A percentile compares a stretch with the other conserved stretches of the same genome.
phyloP scores from a whole-genome alignment of 768 basidiomycete genomes.

The Trichaptum fuscoviolaceum region DNA sequence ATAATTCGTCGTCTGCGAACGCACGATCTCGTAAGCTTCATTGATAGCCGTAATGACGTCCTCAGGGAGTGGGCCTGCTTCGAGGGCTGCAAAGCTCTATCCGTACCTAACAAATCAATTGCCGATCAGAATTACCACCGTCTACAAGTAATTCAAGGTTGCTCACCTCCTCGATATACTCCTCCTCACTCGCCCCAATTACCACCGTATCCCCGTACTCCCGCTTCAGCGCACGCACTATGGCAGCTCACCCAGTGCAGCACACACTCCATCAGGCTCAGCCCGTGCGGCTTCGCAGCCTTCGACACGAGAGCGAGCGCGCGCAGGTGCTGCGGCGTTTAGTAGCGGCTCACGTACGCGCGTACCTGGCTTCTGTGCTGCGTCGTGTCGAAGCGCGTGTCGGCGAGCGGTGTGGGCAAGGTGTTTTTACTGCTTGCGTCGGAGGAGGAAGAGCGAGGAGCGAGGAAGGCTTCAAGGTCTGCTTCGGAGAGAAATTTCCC shows the following conservation, averaged over 20 bases:
- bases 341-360: constrained; percentile 14
- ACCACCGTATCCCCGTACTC: constrained; percentile 25
- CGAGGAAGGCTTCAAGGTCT: constrained; percentile 22
- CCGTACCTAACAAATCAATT: too few relatives aligned
- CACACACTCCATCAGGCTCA: constrained; percentile 30
- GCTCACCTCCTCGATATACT: constrained; percentile 29
- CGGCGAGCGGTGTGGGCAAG: neutral
- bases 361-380: neutral
- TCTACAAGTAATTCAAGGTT: neutral
- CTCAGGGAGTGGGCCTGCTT: neutral
- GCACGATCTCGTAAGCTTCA: neutral
- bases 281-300: constrained; percentile 23
- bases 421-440: neutral
- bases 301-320: constrained; percentile 27
- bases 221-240: constrained; percentile 16
- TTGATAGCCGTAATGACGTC: neutral
- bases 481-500: constrained; percentile 11
- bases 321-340: constrained; percentile 22
- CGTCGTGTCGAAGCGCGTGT: neutral
- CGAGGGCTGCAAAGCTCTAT: neutral
- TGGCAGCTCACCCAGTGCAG: constrained; percentile 36
- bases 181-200: constrained; percentile 30
- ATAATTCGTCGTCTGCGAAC: neutral
- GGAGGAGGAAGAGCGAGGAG: too few relatives aligned
- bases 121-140: neutral